phyloP scores from a whole-genome alignment of 2,329 filamentous ascomycete species.

The Chrysosporium queenslandicum region DNA sequence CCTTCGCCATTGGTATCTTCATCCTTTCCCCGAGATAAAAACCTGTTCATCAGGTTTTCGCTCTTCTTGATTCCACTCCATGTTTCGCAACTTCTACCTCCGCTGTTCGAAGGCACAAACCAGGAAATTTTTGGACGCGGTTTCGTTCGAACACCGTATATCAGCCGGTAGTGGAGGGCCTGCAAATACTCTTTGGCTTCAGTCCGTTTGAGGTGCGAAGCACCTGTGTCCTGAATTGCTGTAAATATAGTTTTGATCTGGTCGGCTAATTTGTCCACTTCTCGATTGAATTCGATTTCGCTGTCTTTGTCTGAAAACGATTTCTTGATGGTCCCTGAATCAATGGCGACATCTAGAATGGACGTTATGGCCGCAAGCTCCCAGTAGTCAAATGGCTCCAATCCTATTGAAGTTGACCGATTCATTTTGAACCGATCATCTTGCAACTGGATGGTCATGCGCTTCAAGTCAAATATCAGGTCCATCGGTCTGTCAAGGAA shows the following conservation, averaged over 20 bases:
- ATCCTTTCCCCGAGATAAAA: background rate
- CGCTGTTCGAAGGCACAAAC: conserved; percentile 22
- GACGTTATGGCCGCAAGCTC: conserved; percentile 55
- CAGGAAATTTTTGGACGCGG: conserved; percentile 43
- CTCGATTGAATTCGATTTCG: conserved; percentile 53
- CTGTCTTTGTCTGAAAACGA: conserved; percentile 25
- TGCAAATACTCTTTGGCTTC: conserved; percentile 70
- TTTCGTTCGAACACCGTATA: conserved; percentile 59
- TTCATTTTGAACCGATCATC: conserved; percentile 28
- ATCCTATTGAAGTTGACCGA: conserved; percentile 8
- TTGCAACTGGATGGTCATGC: conserved; percentile 24
- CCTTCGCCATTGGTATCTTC: background rate
- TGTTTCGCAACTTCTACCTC: background rate
- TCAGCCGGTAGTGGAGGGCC: conserved; percentile 61
- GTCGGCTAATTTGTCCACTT: conserved; percentile 57
- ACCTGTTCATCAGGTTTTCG: conserved; percentile 8
- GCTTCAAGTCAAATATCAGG: conserved; percentile 24
- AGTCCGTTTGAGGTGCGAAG: conserved; percentile 59
- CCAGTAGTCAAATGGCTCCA: conserved; percentile 47
- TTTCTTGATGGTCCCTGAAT: conserved; percentile 43
- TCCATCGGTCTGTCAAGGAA: conserved; percentile 23
- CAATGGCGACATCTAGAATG: conserved; percentile 66
- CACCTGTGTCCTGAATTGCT: conserved; percentile 63
- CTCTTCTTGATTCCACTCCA: conserved; percentile 8
- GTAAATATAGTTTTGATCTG: conserved; percentile 48